Evolutionary conservation across 179 eudicot species (phyloP), one percentile per base, ranked within the genome.

Genomic region (Spergularia azorica): DNA sequence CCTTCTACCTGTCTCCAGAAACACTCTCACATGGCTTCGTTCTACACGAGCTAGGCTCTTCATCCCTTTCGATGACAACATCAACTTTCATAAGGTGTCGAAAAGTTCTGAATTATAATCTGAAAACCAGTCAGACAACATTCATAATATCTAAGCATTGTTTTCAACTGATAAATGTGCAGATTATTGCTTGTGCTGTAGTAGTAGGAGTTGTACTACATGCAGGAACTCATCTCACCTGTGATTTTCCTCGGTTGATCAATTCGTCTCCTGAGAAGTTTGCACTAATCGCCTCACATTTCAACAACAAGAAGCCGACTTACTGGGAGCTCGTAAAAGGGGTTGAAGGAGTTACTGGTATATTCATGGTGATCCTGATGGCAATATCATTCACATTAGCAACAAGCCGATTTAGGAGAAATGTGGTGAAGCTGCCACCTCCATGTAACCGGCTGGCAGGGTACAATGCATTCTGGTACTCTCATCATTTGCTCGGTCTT

Each of bases 401-500:
- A 70, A 87, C 91, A 48, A 77, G 90, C 64, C 76, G 73, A 46
- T 90, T 92, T 74, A 80, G 94, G 67, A 83, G 78, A 76, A 89
- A 86, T 70, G 83, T 81, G 20, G 82, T 89, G 73, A 92, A 85
- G 77, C 81, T 92, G 74, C 92, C 94, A 56, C 43, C 85, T 54
- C 97, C 97, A 6, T 89, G 87, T 63, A 90, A 89, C 79, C 75
- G 89, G 70, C 52, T 92, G 69, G 91, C 94, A 12, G 94, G 94
- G 55, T 90, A 89, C 75, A 92, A 92, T 61, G 94, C 94, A 3
- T 92, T 92, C 63, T 90, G 97, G 97, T 92, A 90, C 72, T 86
- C 97, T 6, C 97, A 92, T 79, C 97, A 90, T 79, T 83, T 90
- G 81, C 84, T 88, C 13, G 88, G 79, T 48, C 79, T 92, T 10